Percentiles rank a stretch among this genome's conserved stretches.
These are phyloP conservation scores for Annulohypoxylon bovei DNA, from an alignment of 495 filamentous ascomycete genomes.

Conservation along the genomic window DNA sequence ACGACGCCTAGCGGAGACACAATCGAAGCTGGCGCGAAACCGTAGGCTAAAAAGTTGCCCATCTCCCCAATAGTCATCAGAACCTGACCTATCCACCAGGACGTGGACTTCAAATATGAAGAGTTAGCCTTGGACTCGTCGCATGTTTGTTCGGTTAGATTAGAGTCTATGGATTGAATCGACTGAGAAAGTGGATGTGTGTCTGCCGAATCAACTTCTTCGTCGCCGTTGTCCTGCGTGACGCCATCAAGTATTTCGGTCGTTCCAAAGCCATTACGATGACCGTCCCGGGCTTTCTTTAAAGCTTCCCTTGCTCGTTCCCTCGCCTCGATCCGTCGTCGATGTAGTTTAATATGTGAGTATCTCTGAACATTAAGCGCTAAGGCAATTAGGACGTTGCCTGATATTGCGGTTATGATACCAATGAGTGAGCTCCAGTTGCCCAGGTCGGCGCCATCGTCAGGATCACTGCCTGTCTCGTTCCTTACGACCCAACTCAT, in stretches of 20 bases:
- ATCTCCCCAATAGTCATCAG: conserved; percentile 93
- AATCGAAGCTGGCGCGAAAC: conserved; percentile 97
- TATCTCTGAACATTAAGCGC: conserved; percentile 97
- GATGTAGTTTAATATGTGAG: conserved; percentile 81
- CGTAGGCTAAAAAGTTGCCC: conserved; percentile 97
- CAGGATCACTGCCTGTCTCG: conserved; percentile 49
- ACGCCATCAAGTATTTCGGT: conserved; percentile 31
- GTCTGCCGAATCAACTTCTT: conserved; percentile 51
- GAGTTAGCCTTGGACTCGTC: conserved; percentile 51
- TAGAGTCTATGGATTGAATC: conserved; percentile 55
- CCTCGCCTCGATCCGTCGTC: conserved; percentile 48
- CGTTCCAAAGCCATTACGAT: conserved; percentile 44
- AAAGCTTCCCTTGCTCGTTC: conserved; percentile 64
- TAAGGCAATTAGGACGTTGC: conserved; percentile 92
- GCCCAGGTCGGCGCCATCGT: conserved; percentile 60
- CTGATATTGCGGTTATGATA: conserved; percentile 88
- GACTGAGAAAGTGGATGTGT: conserved; percentile 60
- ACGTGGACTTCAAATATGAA: conserved; percentile 84
- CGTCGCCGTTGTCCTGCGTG: conserved; percentile 40
- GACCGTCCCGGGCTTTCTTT: conserved; percentile 47
- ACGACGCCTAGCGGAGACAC: conserved; percentile 97
- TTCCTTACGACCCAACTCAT: conserved; percentile 36
- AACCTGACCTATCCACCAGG: conserved; percentile 93
- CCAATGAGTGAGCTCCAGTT: conserved; percentile 94
- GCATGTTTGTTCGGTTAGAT: conserved; percentile 48